These are phyloP conservation scores for Huntiella abstrusa DNA, from an alignment of 2,329 filamentous ascomycete species.

Conservation along the genomic window DNA sequence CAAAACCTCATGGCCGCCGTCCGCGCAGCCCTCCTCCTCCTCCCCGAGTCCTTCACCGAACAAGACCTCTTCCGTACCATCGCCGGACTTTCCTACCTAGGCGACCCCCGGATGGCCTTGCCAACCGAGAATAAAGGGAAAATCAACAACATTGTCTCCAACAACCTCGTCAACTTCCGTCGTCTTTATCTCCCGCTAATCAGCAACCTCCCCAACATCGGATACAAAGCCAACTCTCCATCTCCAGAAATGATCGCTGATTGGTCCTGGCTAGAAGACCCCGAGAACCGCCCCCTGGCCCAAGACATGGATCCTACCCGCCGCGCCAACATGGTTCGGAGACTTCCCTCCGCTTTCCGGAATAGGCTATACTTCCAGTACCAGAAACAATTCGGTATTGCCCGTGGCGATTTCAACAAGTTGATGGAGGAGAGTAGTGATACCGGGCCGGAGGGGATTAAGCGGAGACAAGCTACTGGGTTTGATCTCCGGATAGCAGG, in stretches of 20 bases:
- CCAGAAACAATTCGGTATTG: conserved; percentile 75
- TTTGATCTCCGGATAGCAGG: conserved; percentile 75
- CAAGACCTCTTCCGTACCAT: conserved; percentile 79
- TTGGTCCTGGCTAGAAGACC: conserved; percentile 23
- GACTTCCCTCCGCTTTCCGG: conserved; percentile 71
- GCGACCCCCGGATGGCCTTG: conserved; percentile 87
- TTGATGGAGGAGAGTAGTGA: conserved; percentile 67
- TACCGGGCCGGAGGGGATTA: conserved; percentile 48
- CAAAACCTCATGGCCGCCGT: conserved; percentile 86
- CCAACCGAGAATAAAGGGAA: conserved; percentile 83
- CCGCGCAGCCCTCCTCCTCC: conserved; percentile 69
- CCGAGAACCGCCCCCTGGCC: conserved; percentile 46
- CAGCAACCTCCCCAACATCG: conserved; percentile 73
- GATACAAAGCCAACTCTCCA: conserved; percentile 44
- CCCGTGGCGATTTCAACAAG: conserved; percentile 60
- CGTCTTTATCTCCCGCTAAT: conserved; percentile 80
- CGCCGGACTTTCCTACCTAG: conserved; percentile 79
- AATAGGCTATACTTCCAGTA: conserved; percentile 88
- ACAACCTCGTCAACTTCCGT: conserved; percentile 83
- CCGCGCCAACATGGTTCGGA: conserved; percentile 88
- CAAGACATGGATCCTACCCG: conserved; percentile 89
- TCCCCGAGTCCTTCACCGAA: conserved; percentile 73
- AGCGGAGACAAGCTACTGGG: conserved; percentile 55
- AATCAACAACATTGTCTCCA: conserved; percentile 79
- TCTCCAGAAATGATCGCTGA: conserved; percentile 43